phyloP scores from a whole-genome alignment of 202 grass and related monocot genomes.

The Sporobolus alterniflorus region DNA sequence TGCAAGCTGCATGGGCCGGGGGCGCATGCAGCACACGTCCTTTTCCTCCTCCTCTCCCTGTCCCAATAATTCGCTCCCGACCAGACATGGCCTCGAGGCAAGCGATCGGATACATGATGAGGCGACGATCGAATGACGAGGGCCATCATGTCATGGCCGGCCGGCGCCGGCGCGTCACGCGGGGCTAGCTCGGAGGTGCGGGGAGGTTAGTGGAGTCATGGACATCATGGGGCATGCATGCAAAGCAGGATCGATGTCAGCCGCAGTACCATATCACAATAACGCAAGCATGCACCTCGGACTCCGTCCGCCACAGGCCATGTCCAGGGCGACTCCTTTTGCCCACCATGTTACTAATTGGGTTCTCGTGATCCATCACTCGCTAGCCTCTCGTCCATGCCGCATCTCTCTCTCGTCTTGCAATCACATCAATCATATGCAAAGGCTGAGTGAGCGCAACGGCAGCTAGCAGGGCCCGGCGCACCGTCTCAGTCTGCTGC shows the following conservation, averaged over 20 bases:
- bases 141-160: too few relatives aligned
- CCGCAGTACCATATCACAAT: background rate
- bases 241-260: too few relatives aligned
- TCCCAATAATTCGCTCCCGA: too few relatives aligned
- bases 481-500: background rate
- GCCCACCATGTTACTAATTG: background rate
- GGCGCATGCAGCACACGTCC: too few relatives aligned
- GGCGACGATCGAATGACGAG: too few relatives aligned
- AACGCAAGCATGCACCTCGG: slow-evolving; percentile 9
- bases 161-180: too few relatives aligned
- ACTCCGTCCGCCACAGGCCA: background rate
- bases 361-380: background rate
- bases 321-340: background rate
- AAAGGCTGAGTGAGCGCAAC: background rate
- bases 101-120: too few relatives aligned
- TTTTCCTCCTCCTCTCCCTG: too few relatives aligned
- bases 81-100: too few relatives aligned
- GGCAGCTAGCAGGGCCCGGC: background rate
- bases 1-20: too few relatives aligned
- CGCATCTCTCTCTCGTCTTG: background rate
- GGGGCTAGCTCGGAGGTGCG: too few relatives aligned
- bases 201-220: too few relatives aligned
- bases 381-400: background rate
- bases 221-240: background rate
- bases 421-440: slow-evolving; percentile 26